Percentiles rank a stretch among this genome's conserved stretches.
Evolutionary conservation across 2,329 filamentous ascomycete genomes (phyloP).

Genomic region (Fusarium agapanthi): DNA sequence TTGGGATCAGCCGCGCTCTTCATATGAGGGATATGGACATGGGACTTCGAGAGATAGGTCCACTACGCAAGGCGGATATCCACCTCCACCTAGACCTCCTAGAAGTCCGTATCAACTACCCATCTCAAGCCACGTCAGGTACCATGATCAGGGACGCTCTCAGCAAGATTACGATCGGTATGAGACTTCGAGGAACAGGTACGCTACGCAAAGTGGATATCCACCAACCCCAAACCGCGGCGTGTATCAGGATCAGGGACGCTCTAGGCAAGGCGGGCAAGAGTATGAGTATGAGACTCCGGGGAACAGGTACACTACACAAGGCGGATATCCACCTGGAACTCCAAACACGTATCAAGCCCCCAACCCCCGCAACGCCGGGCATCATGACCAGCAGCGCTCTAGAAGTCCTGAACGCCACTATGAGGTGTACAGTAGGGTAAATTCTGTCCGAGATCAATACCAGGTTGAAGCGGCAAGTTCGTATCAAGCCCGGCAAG

Average conservation of each 20-base stretch:
- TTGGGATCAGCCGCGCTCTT: not conserved
- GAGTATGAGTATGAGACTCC: too few species aligned
- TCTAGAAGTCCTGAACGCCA: not conserved
- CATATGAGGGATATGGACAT: not conserved
- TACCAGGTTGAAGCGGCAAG: not conserved
- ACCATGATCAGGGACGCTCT: not conserved
- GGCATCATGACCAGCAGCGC: not conserved
- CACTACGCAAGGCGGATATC: fast-evolving
- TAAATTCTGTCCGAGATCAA: not conserved
- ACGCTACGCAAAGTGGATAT: too few species aligned
- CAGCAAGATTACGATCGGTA: too few species aligned
- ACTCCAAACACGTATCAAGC: not conserved
- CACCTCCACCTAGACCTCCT: not conserved
- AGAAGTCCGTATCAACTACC: not conserved
- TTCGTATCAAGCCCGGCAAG: fast-evolving
- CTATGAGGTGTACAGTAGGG: fast-evolving
- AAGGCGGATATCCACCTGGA: not conserved
- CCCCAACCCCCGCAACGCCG: fast-evolving
- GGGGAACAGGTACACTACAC: fast-evolving
- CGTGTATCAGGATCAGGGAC: too few species aligned
- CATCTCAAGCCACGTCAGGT: not conserved
- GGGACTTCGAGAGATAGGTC: not conserved
- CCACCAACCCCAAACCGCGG: too few species aligned
- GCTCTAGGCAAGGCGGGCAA: too few species aligned
- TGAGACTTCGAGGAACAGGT: not conserved